Conservation (phyloP, 345 rosid species). For the Zanthoxylum bungeanum region DNA sequence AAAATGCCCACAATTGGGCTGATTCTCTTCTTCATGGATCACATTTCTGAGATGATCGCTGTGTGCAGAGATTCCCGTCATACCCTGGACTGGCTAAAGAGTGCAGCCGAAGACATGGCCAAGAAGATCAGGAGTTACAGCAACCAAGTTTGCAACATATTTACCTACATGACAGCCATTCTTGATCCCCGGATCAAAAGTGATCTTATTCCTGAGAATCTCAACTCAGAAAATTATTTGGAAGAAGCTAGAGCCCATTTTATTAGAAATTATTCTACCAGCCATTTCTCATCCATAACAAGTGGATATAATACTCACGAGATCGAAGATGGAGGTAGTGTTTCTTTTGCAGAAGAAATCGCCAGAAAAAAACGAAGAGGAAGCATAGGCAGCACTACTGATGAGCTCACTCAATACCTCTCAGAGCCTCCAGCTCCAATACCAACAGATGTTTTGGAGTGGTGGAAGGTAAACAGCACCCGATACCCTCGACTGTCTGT, state of each 20-base stretch:
- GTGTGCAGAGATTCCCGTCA: constrained; percentile 67
- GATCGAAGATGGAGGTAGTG: constrained; percentile 68
- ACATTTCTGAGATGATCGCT: constrained; percentile 76
- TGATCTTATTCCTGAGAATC: constrained; percentile 81
- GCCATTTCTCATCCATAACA: constrained; percentile 57
- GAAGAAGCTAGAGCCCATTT: constrained; percentile 88
- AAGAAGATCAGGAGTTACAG: constrained; percentile 72
- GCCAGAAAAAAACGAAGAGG: constrained; percentile 89
- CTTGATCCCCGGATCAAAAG: constrained; percentile 87
- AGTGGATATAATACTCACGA: constrained; percentile 67
- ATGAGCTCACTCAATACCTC: constrained; percentile 89
- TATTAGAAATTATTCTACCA: constrained; percentile 57
- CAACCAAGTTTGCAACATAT: constrained; percentile 69
- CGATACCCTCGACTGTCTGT: constrained; percentile 79
- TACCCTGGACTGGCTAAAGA: constrained; percentile 79
- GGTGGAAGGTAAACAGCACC: constrained; percentile 91
- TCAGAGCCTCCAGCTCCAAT: constrained; percentile 85
- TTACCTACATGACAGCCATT: constrained; percentile 84
- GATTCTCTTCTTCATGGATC: constrained; percentile 94
- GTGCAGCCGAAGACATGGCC: constrained; percentile 79
- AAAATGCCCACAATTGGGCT: constrained; percentile 74
- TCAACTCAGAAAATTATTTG: constrained; percentile 60
- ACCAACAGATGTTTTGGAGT: constrained; percentile 81
- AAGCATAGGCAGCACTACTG: constrained; percentile 58
- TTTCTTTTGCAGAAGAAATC: constrained; percentile 90